A percentile compares a stretch with the other conserved stretches of the same genome.
phyloP scores from a whole-genome alignment of 139 green algal species.

The Coccomyxa sp. region DNA sequence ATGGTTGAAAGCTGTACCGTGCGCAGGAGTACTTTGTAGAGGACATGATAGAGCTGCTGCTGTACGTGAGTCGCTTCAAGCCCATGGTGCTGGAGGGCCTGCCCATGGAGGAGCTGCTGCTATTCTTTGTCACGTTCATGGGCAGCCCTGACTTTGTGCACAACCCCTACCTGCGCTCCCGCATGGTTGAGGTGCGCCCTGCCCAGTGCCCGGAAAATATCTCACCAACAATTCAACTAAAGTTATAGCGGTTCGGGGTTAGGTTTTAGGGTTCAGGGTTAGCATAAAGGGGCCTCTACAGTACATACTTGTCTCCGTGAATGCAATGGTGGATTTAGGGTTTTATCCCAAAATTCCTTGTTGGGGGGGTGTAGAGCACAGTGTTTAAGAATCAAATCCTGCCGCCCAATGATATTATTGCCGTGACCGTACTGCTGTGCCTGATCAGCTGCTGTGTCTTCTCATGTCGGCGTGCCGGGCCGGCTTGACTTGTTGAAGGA shows the following conservation, averaged over 20 bases:
- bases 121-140: conserved; percentile 66
- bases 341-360: too few species aligned
- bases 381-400: too few species aligned
- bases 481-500: background rate
- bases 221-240: too few species aligned
- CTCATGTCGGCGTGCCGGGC: too few species aligned
- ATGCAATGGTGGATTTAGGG: too few species aligned
- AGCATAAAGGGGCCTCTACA: too few species aligned
- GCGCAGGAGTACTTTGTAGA: conserved; percentile 87
- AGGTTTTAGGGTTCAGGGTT: too few species aligned
- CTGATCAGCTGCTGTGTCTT: background rate
- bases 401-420: too few species aligned
- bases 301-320: too few species aligned
- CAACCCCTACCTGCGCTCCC: conserved; percentile 80
- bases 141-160: conserved; percentile 60
- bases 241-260: too few species aligned
- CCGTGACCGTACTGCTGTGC: background rate
- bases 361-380: too few species aligned
- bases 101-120: conserved; percentile 61
- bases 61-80: conserved; percentile 36
- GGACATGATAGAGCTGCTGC: conserved; percentile 68
- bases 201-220: too few species aligned
- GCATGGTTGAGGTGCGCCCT: conserved; percentile 40
- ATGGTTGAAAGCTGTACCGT: background rate
- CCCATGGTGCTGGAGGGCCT: conserved; percentile 18